Base-by-base conservation (phyloP, 2,329 filamentous ascomycete genomes). In the Fusarium sororula region DNA sequence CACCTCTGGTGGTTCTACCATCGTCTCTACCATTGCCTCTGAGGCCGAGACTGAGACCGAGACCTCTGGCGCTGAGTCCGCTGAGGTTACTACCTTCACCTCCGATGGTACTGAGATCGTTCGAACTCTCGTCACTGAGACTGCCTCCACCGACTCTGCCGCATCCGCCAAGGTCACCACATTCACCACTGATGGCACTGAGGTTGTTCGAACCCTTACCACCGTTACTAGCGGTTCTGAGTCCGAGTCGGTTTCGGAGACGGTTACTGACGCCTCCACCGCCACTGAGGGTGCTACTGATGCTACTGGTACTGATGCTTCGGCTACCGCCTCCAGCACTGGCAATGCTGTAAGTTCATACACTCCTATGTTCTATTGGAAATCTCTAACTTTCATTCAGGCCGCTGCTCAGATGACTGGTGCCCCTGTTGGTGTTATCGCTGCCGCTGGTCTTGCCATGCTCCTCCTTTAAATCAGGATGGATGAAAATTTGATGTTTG, bases 361-460 rank as follows among this genome's bases (percentile, higher is more conserved):
- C 13, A 9, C 24, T 20, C n/a, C 14, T 12, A 17, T 5, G 11
- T 22, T 11, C 35, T 41, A 8, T 60, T 48, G 41, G n/a, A 30
- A 54, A 12, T 39, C 18, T 39, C 66, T 77, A 62, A 78, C 53
- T 24, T 30, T 41, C 2, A 41, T 38, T 4, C 48, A 83, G 82
- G 80, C 71, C 39, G 65, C 72, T 57, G 79, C 84, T 47, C 82
- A 84, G 66, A 80, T 81, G 76, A 87, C 86, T 55, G 84, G 83
- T 64, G 86, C 83, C 42, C 85, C 86, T 28, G 78, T 79, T 35
- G 87, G 86, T 64, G 72, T 88, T 55, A 69, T 88, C 45, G 87
- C 85, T 58, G 87, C 84, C 28, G 86, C 85, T 26, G 87, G 87
- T 77, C 67, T 88, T 51, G 86, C 85, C 45, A 85, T 82, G 70